These are phyloP conservation scores for Macrocybe gigantea DNA, from an alignment of 768 basidiomycete genomes.

Conservation along the genomic window DNA sequence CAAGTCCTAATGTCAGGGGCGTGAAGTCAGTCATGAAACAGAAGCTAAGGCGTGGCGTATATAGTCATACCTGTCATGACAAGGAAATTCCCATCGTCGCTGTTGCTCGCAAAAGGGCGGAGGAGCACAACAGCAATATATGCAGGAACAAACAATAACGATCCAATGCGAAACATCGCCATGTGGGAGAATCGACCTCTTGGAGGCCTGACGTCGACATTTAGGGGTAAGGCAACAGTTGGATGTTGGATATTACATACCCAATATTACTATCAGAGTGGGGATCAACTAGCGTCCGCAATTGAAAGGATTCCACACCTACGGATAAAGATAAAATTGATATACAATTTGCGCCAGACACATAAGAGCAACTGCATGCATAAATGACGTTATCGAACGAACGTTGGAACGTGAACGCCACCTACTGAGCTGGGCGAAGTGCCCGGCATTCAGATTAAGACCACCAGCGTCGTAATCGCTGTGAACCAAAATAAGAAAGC, in stretches of 20 bases:
- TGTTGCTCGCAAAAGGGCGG: slow-evolving; percentile 64
- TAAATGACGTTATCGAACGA: slow-evolving; percentile 3
- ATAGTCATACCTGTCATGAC: slow-evolving; percentile 72
- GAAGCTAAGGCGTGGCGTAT: slow-evolving; percentile 7
- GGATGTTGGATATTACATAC: slow-evolving; percentile 22
- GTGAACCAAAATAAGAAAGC: slow-evolving; percentile 7
- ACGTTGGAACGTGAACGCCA: slow-evolving; percentile 4
- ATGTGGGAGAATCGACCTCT: slow-evolving; percentile 79
- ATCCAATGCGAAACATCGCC: slow-evolving; percentile 87
- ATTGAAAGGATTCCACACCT: slow-evolving; percentile 23
- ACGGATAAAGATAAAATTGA: slow-evolving; percentile 90
- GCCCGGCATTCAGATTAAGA: slow-evolving; percentile 81
- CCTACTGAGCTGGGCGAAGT: slow-evolving; percentile 88
- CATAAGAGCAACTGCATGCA: slow-evolving; percentile 76
- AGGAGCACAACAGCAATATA: slow-evolving; percentile 78
- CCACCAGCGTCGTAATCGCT: slow-evolving; percentile 86
- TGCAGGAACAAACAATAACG: slow-evolving; percentile 81
- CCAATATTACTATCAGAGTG: slow-evolving; percentile 52
- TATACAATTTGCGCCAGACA: slow-evolving; percentile 91
- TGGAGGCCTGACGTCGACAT: slow-evolving; percentile 51
- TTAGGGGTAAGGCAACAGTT: slow-evolving; percentile 3
- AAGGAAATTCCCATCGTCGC: slow-evolving; percentile 66
- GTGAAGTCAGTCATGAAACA: slow-evolving; percentile 2
- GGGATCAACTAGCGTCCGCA: slow-evolving; percentile 1
- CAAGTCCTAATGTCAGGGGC: slow-evolving; percentile 42